Evolutionary conservation across 371 early-diverging fungal species (phyloP), one percentile per base, ranked within the genome.

Genomic region (Syncephalastrum monosporum): DNA sequence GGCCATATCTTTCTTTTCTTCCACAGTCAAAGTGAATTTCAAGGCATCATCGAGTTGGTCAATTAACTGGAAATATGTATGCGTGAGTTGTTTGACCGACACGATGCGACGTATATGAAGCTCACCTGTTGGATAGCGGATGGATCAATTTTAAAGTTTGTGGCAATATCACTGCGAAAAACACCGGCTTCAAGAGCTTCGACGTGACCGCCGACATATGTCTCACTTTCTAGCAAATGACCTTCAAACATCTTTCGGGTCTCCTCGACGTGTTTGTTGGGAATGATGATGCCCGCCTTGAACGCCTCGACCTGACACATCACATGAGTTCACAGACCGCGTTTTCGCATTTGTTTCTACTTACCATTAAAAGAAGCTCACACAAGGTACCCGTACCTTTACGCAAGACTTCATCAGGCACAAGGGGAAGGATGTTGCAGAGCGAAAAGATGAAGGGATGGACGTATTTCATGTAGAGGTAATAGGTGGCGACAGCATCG

Each of bases 401-500:
- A 61, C 98, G 85, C 57, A 99, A 73, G 48, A 99, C 97, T 57
- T 99, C 98, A 67, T 97, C 97, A 3, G 98, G 97, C 23, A 91
- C 89, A 63, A 97, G 83, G 0, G 99, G 99, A 64, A 99, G 97
- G 58, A 99, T 93, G 67, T 98, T 98, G 76, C 98, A 98, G 5
- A 99, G 82, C 5, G 99, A 99, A 69, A 99, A 99, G 49, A 99
- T 96, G 68, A 99, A 99, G 7, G 99, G 97, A 75, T 99, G 94
- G 10, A 99, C 99, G 71, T 99, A 99, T 81, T 99, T 99, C 92
- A 97, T 96, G 71, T 99, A 99, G 2, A 99, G 81, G 62, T 97
- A 98, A 72, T 99, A 99, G 1, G 99, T 99, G 0, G 99, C 99
- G 3, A 99, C 98, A 5, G 99, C 99, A 83, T 99, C 99, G 51